These are phyloP conservation scores for Coemansia sp. DNA, from an alignment of 192 early-diverging fungal species.

Conservation along the genomic window DNA sequence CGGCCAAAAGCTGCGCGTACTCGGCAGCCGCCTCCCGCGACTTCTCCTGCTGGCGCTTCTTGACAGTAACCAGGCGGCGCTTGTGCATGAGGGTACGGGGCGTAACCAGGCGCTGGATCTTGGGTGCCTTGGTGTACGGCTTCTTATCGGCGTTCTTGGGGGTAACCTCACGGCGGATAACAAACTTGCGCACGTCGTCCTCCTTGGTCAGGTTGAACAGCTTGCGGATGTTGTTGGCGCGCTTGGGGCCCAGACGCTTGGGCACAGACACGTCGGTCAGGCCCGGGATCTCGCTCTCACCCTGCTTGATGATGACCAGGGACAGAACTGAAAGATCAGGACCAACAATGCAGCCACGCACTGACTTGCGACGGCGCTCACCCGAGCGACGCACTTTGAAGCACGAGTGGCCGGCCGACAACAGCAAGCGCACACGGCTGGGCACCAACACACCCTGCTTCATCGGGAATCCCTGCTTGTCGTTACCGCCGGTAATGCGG, in stretches of 20 bases:
- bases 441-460: constrained; percentile 95
- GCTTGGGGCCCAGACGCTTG: constrained; percentile 99
- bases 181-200: constrained; percentile 99
- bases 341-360: constrained; percentile 97
- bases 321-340: constrained; percentile 93
- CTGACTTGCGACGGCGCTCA: constrained; percentile 99
- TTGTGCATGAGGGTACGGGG: constrained; percentile 96
- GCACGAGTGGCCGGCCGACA: constrained; percentile 96
- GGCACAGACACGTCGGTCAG: constrained; percentile 90
- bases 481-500: constrained; percentile 99
- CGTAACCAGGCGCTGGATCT: constrained; percentile 97
- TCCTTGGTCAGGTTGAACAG: constrained; percentile 98
- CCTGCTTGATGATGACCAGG: constrained; percentile 94
- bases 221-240: constrained; percentile 98
- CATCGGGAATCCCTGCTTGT: constrained; percentile 99
- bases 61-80: constrained; percentile 82
- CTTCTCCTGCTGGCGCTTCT: constrained; percentile 79
- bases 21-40: constrained; percentile 67
- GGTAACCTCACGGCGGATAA: constrained; percentile 93
- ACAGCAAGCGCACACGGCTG: constrained; percentile 74
- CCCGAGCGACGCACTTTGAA: constrained; percentile 96
- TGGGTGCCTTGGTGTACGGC: constrained; percentile 91
- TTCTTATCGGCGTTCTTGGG: constrained; percentile 89
- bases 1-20: constrained; percentile 83
- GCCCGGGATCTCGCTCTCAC: constrained; percentile 92